A percentile compares a stretch with the other conserved stretches of the same genome.
These are phyloP conservation scores for Irpex lacteus DNA, from an alignment of 1,284 basidiomycete genomes.

Conservation along the genomic window DNA sequence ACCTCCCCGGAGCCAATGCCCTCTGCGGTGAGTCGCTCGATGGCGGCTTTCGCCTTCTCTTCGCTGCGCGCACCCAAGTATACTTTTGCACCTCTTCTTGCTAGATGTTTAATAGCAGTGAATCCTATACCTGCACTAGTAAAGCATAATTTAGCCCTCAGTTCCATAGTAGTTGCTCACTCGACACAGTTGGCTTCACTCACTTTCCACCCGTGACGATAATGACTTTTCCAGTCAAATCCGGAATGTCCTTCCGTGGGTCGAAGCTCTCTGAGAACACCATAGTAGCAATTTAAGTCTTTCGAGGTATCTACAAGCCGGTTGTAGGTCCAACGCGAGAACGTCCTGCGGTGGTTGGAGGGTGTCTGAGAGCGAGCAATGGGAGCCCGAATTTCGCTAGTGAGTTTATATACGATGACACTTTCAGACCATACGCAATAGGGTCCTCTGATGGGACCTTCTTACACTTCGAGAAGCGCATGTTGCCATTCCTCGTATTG, in stretches of 20 bases:
- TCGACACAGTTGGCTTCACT: too few species aligned
- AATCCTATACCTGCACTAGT: conserved; percentile 37
- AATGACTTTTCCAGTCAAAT: conserved; percentile 37
- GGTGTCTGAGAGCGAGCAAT: too few species aligned
- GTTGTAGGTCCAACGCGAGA: too few species aligned
- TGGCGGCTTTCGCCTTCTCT: conserved; percentile 35
- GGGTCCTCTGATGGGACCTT: background rate
- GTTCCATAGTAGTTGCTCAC: too few species aligned
- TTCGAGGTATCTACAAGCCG: too few species aligned
- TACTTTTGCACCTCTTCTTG: conserved; percentile 36
- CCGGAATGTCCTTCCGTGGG: conserved; percentile 30
- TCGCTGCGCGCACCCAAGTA: conserved; percentile 37
- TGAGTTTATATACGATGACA: too few species aligned
- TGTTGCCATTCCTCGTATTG: background rate
- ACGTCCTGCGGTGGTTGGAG: too few species aligned
- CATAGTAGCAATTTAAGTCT: background rate
- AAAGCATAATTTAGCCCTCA: too few species aligned
- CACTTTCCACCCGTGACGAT: conserved; percentile 43
- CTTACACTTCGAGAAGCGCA: background rate
- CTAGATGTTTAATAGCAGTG: conserved; percentile 34
- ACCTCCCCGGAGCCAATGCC: conserved; percentile 36
- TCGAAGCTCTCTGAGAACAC: conserved; percentile 19
- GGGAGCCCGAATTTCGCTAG: too few species aligned
- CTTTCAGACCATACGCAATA: background rate
- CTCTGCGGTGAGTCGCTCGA: conserved; percentile 33